Base-by-base conservation (phyloP, 768 basidiomycete species). In the Ramaria rubella region DNA sequence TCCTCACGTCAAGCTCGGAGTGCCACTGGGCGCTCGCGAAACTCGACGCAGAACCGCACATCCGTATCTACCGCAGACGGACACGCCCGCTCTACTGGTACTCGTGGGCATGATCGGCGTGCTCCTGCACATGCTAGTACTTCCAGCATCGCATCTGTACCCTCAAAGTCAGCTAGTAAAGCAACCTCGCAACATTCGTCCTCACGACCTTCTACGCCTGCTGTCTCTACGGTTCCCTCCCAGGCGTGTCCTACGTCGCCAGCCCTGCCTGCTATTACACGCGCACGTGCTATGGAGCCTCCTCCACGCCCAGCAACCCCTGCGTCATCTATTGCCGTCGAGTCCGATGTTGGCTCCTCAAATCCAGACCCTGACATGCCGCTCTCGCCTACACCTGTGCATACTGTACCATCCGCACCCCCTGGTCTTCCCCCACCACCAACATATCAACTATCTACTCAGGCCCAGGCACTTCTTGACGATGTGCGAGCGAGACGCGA, bases 361-460 rank as follows among this genome's bases (percentile, higher is more conserved):
- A 72, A 75, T 44, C 79, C 74, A 55, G 80, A 80, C 59, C 64
- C 71, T 36, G 61, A 67, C 1, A 71, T 75, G 3, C 58, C 63
- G 23, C 75, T 31, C 73, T 81, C 24, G 61, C 62, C 19, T 54
- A 62, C 19, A 73, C 71, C 33, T 38, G 73, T 75, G 34, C 61
- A 57, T 3, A 36, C 62, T 26, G 52, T 48, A 42, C 52, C 36
- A 9, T 38, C 54, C 31, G 73, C 78, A n/a, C 83, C 82, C 21
- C 77, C 77, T 7, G 75, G 76, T 5, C 63, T 78, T 9, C 71
- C 74, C 21, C 67, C 69, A 9, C 74, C 74, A 2, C 33, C 17
- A 75, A 70, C 59, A 5, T 94, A 94, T 68, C 90, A 93, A 64
- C 89, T 93, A 76, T 93, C 92, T 0, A 87, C 77, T 15, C 87